Base-by-base conservation (phyloP, 2,329 filamentous ascomycete genomes). In the Zasmidium angulare region DNA sequence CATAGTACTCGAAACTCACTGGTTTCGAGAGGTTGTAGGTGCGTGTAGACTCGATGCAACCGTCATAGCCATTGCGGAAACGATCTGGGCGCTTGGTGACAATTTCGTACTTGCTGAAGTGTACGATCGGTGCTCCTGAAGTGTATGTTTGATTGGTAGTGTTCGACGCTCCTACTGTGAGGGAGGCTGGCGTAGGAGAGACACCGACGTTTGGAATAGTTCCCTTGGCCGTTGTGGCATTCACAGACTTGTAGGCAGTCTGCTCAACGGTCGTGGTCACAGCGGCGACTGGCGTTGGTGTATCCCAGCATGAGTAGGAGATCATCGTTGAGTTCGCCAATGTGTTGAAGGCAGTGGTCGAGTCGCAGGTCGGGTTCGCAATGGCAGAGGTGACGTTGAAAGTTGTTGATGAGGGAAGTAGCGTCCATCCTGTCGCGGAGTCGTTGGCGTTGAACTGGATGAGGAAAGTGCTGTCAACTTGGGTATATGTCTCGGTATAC, bases 101-200 rank as follows among this genome's bases (percentile, higher is more conserved):
- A n/a, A 79, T 69, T 58, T 79, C 76, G 59, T 79, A 79, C 3
- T 69, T 68, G 19, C 73, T 75, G 63, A 79, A 78, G 59, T 77
- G 75, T 6, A 79, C 72, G 49, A 78, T 77, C 0, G 77, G 75
- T 0, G 76, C 78, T 17, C 69, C 48, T 65, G 69, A 62, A 10
- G 65, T 58, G 51, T 64, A 67, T 11, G 65, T 67, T 36, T 50
- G 55, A 46, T 46, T 60, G 7, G 36, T 43, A 10, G 60, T 62
- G 20, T 49, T 57, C 20, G 61, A 58, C 36, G 65, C 63, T 2
- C 59, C 55, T 17, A 72, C 55, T 1, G 69, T 71, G 21, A 68
- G 61, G 9, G 66, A 63, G 4, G 71, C 68, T 10, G 69, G 66
- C 2, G 70, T 63, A 10, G 71, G 72, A 6, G 67, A 64, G 19